phyloP scores from a whole-genome alignment of 345 rosid genomes.

The Pistacia integerrima region DNA sequence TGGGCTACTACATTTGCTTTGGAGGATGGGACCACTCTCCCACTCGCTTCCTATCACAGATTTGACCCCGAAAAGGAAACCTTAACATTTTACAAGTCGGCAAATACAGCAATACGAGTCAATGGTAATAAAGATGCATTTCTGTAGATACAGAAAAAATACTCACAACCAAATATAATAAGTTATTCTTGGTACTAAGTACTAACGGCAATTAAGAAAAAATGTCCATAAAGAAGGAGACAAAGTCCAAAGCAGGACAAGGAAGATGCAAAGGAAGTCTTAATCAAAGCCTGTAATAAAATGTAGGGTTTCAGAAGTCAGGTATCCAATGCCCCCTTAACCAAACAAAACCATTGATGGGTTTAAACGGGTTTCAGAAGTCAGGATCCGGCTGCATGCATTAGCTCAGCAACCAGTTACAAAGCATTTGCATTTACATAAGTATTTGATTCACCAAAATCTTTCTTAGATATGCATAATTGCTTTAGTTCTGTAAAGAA shows the following conservation, averaged over 20 bases:
- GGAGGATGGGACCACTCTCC: slow-evolving; percentile 4
- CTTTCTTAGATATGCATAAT: slow-evolving; percentile 9
- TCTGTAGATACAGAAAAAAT: neutral
- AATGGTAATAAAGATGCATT: slow-evolving; percentile 11
- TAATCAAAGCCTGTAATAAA: slow-evolving; percentile 2
- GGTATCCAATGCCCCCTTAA: slow-evolving; percentile 40
- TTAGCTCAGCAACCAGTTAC: neutral
- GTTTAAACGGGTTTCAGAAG: neutral
- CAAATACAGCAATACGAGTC: neutral
- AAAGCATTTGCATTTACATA: neutral
- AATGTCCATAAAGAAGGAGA: slow-evolving; percentile 36
- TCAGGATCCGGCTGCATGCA: neutral
- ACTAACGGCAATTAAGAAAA: slow-evolving; percentile 21
- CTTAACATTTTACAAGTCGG: neutral
- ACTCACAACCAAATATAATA: neutral
- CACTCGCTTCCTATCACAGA: neutral
- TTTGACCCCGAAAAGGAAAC: slow-evolving; percentile 7
- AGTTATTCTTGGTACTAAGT: neutral
- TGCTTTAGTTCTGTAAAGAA: slow-evolving; percentile 3
- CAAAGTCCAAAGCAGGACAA: slow-evolving; percentile 25
- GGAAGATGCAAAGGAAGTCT: slow-evolving; percentile 14
- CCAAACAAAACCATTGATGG: slow-evolving; percentile 7
- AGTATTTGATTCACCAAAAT: slow-evolving; percentile 5
- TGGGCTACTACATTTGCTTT: slow-evolving; percentile 4
- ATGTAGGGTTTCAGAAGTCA: slow-evolving; percentile 20